phyloP scores from a whole-genome alignment of 257 asterid species.

The Nicotiana noctiflora region DNA sequence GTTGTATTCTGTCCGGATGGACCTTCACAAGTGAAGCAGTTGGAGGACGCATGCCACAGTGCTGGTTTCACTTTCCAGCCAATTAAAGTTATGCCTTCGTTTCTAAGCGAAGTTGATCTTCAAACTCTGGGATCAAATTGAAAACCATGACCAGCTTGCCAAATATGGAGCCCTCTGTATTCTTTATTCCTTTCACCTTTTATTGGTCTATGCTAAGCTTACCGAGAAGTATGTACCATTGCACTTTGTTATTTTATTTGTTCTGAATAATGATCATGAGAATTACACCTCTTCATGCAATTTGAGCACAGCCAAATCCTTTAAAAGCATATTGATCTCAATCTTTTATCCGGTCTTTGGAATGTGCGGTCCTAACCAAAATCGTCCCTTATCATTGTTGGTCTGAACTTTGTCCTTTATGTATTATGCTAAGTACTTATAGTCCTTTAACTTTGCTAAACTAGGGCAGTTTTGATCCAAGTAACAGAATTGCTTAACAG shows the following conservation, averaged over 20 bases:
- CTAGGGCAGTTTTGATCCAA: too few relatives aligned
- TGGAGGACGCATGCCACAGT: constrained; percentile 59
- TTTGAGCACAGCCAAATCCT: neutral
- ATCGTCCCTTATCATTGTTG: too few relatives aligned
- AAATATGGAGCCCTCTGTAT: neutral
- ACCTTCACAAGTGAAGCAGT: constrained; percentile 51
- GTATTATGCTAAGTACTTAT: too few relatives aligned
- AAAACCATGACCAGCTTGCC: neutral
- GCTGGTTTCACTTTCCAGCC: constrained; percentile 65
- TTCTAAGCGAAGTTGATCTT: constrained; percentile 39
- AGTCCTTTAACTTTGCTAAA: too few relatives aligned
- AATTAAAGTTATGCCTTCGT: constrained; percentile 47
- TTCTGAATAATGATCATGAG: neutral
- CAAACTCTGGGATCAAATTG: constrained; percentile 32
- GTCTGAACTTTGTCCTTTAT: too few relatives aligned
- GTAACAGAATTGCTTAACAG: too few relatives aligned
- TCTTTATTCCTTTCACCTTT: neutral
- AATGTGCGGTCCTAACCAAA: neutral
- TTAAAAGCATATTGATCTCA: neutral
- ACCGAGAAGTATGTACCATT: neutral
- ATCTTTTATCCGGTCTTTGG: neutral
- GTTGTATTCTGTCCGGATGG: constrained; percentile 85
- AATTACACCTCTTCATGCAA: neutral
- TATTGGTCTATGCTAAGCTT: neutral
- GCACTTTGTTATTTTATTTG: neutral